Base-by-base conservation (phyloP, 805 yeast species). In the Ogataea salicorniae region DNA sequence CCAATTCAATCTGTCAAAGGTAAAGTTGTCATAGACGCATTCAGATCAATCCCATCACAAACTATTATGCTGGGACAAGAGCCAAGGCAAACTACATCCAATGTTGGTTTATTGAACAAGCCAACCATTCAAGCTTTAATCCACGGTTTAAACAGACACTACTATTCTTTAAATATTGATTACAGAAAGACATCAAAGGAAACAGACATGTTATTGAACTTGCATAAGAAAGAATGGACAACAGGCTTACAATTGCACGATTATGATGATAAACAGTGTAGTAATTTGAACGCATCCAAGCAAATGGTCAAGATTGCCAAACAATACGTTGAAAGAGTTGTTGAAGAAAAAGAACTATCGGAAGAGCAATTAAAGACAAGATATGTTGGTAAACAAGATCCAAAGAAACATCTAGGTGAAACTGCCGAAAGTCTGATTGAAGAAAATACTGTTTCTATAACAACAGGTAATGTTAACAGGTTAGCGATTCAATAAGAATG, bases 1-100 rank as follows among this genome's bases (percentile, higher is more conserved):
- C 99, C 99, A 41, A 94, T 94, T 62, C 99, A 94, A 70, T 89
- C 97, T 14, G 99, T 94, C 43, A 91, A 92, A 69, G 99, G 99
- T 54, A 94, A 94, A 66, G 99, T 94, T 41, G 99, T 94, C 42
- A 94, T 94, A 60, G 99, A 94, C 70, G 99, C 99, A 2, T 94
- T 94, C 72, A 80, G 99, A 72, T 77, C 95, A 54, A 94, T 94
- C 61, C 88, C 89, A 56, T 82, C 97, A 4, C 80, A 90, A 38
- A 77, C 90, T 13, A 69, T 91, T 60, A 88, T 94, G 94, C 80
- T 89, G 78, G 96, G 96, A 49, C 96, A 88, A 67, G 99, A 94
- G 69, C 97, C 99, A 46, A 83, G 99, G 64, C 98, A 92, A 66
- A 85, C 97, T 11, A 94, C 99, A 5, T 89, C 97, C 20, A 94